These are phyloP conservation scores for Irpex lacteus DNA, from an alignment of 1,284 basidiomycete genomes.

Conservation along the genomic window DNA sequence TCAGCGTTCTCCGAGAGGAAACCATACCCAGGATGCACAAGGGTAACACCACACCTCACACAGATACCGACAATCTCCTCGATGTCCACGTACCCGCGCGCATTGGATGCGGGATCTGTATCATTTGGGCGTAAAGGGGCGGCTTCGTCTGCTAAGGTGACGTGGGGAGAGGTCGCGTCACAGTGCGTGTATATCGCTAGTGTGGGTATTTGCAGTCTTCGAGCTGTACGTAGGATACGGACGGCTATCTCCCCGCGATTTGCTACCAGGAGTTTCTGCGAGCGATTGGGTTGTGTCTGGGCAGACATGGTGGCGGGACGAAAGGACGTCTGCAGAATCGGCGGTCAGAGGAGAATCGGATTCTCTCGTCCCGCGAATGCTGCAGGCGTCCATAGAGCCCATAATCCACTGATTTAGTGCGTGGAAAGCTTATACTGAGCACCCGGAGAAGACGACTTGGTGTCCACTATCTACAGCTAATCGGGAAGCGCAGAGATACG, in stretches of 20 bases:
- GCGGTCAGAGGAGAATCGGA: too few species aligned
- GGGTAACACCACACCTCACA: constrained; percentile 42
- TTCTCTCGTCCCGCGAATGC: background rate
- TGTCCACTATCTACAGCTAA: background rate
- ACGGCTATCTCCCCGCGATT: constrained; percentile 54
- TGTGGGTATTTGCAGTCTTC: constrained; percentile 43
- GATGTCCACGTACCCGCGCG: constrained; percentile 41
- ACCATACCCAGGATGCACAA: constrained; percentile 67
- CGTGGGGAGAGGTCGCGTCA: constrained; percentile 54
- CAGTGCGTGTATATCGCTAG: constrained; percentile 54
- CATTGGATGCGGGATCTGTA: constrained; percentile 15
- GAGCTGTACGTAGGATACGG: constrained; percentile 54
- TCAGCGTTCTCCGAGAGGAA: constrained; percentile 66
- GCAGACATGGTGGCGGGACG: background rate
- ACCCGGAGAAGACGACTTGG: too few species aligned
- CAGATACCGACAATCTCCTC: constrained; percentile 44
- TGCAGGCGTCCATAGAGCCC: background rate
- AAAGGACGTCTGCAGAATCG: too few species aligned
- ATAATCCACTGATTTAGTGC: too few species aligned
- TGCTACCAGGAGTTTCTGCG: constrained; percentile 41
- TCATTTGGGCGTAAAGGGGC: constrained; percentile 30
- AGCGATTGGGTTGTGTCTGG: background rate
- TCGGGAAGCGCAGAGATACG: background rate
- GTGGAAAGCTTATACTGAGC: too few species aligned
- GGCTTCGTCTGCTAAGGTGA: constrained; percentile 48